Percentiles rank a stretch among this genome's conserved stretches.
Evolutionary conservation across 805 yeast genomes (phyloP).

Genomic region (Candida ascalaphidarum): DNA sequence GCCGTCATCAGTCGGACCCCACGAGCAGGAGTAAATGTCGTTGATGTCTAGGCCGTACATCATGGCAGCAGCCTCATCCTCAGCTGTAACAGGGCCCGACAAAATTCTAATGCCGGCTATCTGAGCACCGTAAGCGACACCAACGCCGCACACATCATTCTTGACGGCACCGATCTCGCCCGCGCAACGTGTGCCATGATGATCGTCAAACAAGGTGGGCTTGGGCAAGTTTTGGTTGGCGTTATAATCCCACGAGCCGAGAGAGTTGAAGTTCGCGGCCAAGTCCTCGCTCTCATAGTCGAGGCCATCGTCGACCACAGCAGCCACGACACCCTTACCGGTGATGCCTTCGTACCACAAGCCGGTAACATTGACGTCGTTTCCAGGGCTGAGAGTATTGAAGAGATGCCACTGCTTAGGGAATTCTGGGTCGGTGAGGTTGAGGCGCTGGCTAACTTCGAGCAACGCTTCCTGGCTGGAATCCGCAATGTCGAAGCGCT

Average conservation of each 20-base stretch:
- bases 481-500: slow-evolving; percentile 24
- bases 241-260: slow-evolving; percentile 94
- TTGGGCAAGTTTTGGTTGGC: slow-evolving; percentile 66
- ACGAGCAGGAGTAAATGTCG: slow-evolving; percentile 93
- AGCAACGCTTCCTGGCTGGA: slow-evolving; percentile 41
- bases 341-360: slow-evolving; percentile 79
- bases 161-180: slow-evolving; percentile 92
- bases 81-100: slow-evolving; percentile 70
- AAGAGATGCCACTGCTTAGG: slow-evolving; percentile 86
- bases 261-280: slow-evolving; percentile 52
- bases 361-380: slow-evolving; percentile 80
- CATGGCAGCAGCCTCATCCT: slow-evolving; percentile 87
- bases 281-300: slow-evolving; percentile 77
- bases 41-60: slow-evolving; percentile 72
- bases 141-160: slow-evolving; percentile 88
- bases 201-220: slow-evolving; percentile 75
- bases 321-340: slow-evolving; percentile 77
- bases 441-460: slow-evolving; percentile 42
- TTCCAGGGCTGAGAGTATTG: slow-evolving; percentile 63
- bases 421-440: slow-evolving; percentile 79
- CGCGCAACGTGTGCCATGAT: slow-evolving; percentile 96
- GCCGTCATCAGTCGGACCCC: slow-evolving; percentile 98
- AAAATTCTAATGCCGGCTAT: slow-evolving; percentile 88
- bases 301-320: slow-evolving; percentile 90
- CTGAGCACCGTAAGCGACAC: slow-evolving; percentile 83